Percentiles rank a stretch among this genome's conserved stretches.
Conservation (phyloP, 73 alveolate genomes). For the Strombidium stylifer region DNA sequence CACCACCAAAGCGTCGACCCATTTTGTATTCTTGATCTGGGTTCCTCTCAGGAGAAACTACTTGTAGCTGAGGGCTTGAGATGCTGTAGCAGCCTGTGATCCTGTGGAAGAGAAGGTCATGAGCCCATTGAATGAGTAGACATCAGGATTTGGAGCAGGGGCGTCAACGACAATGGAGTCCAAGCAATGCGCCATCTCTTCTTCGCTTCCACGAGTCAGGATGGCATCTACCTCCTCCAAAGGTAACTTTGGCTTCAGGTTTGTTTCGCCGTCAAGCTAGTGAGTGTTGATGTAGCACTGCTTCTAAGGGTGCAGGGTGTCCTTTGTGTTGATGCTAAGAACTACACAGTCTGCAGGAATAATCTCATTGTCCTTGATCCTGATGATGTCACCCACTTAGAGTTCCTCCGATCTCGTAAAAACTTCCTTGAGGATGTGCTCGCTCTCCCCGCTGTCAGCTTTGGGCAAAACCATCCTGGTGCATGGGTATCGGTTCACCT, state of each 20-base stretch:
- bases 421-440: background rate
- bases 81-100: too few relatives aligned
- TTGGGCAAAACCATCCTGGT: background rate
- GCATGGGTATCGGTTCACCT: background rate
- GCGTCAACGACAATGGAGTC: too few relatives aligned
- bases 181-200: too few relatives aligned
- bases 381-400: conserved; percentile 19
- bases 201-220: too few relatives aligned
- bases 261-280: conserved; percentile 17
- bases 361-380: background rate
- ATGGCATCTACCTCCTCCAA: background rate
- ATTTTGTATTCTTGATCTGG: background rate
- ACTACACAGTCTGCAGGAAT: conserved; percentile 30
- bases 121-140: too few relatives aligned
- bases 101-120: too few relatives aligned
- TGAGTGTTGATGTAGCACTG: conserved; percentile 18
- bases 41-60: too few relatives aligned
- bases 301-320: background rate
- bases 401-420: background rate
- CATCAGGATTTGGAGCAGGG: too few relatives aligned
- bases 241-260: conserved; percentile 15
- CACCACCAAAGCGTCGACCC: background rate
- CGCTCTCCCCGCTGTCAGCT: background rate
- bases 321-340: background rate
- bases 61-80: too few relatives aligned